A percentile compares a stretch with the other conserved stretches of the same genome.
phyloP scores from a whole-genome alignment of 129 eudicot genomes.

The Solidago caesia region DNA sequence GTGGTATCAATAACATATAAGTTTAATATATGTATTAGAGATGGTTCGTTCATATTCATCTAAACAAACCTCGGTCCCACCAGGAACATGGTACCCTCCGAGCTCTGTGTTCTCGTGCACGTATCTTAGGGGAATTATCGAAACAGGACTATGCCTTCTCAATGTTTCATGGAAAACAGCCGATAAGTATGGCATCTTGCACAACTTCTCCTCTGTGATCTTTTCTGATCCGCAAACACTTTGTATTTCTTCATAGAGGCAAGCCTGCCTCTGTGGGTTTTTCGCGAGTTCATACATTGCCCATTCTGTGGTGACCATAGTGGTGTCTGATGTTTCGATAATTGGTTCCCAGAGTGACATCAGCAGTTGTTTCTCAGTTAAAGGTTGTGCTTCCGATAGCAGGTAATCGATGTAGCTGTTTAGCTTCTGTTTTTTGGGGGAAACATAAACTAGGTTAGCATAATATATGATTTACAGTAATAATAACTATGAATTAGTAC shows the following conservation, averaged over 20 bases:
- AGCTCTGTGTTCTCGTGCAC: conserved; percentile 47
- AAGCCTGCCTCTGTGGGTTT: conserved; percentile 37
- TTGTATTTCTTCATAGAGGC: conserved; percentile 36
- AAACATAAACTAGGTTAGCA: background rate
- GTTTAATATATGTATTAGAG: background rate
- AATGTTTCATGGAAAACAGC: conserved; percentile 55
- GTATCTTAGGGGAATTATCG: conserved; percentile 45
- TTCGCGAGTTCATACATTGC: conserved; percentile 52
- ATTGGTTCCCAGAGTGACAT: conserved; percentile 55
- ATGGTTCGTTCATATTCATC: background rate
- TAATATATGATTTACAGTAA: background rate
- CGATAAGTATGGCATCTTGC: conserved; percentile 42
- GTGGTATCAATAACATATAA: background rate
- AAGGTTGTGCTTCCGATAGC: conserved; percentile 35
- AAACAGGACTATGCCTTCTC: conserved; percentile 53
- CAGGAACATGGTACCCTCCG: conserved; percentile 54
- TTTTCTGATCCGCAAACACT: conserved; percentile 44
- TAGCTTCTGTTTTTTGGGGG: conserved; percentile 18
- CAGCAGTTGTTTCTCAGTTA: conserved; percentile 38
- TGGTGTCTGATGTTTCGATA: conserved; percentile 48
- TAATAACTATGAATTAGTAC: background rate
- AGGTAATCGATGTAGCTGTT: conserved; percentile 34
- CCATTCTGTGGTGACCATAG: conserved; percentile 49
- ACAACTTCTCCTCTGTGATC: conserved; percentile 43
- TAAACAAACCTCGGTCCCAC: conserved; percentile 58